These are phyloP conservation scores for Hura crepitans DNA, from an alignment of 441 rosid species.

Conservation along the genomic window DNA sequence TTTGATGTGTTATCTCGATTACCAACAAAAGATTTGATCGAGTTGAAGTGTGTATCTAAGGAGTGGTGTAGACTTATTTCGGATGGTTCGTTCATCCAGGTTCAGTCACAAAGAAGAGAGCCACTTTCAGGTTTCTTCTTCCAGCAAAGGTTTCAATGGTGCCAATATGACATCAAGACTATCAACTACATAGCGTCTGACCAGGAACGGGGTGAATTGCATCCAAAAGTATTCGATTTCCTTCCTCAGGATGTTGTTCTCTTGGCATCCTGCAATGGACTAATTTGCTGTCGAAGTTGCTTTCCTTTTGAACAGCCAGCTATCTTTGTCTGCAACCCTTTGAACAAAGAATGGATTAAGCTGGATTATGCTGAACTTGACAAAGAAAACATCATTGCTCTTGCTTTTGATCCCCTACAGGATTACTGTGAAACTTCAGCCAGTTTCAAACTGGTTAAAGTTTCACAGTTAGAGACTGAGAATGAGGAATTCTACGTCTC, in stretches of 20 bases:
- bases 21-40: constrained; percentile 29
- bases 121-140: constrained; percentile 37
- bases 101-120: constrained; percentile 30
- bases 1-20: constrained; percentile 38
- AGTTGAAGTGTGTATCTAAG: constrained; percentile 31
- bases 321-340: constrained; percentile 41
- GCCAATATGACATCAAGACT: constrained; percentile 27
- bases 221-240: constrained; percentile 29
- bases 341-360: constrained; percentile 33
- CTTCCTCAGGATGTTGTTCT: constrained; percentile 37
- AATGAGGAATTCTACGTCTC: constrained; percentile 20
- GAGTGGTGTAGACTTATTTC: constrained; percentile 31
- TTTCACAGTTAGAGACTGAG: constrained; percentile 18
- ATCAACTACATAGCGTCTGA: constrained; percentile 32
- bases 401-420: constrained; percentile 34
- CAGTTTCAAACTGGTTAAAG: constrained; percentile 33
- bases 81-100: constrained; percentile 26
- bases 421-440: constrained; percentile 20
- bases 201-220: constrained; percentile 12
- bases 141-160: constrained; percentile 29
- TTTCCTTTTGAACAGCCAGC: constrained; percentile 29
- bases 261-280: constrained; percentile 36
- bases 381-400: constrained; percentile 28
- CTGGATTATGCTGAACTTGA: constrained; percentile 30
- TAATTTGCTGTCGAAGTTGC: constrained; percentile 37